These are phyloP conservation scores for Hemileia vastatrix DNA, from an alignment of 1,284 basidiomycete species.

Conservation along the genomic window DNA sequence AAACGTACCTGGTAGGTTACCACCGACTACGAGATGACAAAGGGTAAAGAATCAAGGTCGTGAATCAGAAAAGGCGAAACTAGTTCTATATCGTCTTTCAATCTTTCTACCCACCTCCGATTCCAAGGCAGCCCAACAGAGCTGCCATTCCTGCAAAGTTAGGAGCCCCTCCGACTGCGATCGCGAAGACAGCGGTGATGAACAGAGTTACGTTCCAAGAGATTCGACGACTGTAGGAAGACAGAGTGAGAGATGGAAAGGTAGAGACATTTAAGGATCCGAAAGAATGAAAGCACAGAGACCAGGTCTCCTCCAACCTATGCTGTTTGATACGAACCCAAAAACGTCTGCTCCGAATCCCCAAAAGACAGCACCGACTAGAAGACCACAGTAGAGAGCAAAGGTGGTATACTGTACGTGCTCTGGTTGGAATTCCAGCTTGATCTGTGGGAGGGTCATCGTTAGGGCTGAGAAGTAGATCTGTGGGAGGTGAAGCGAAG, in stretches of 20 bases:
- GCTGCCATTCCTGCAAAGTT: conserved; percentile 52
- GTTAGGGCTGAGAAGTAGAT: conserved; percentile 34
- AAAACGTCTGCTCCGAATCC: conserved; percentile 46
- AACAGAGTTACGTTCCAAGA: conserved; percentile 58
- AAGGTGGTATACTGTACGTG: conserved; percentile 44
- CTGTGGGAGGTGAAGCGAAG: too few relatives aligned
- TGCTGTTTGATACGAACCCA: conserved; percentile 26
- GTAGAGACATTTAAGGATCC: too few relatives aligned
- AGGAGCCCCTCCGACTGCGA: conserved; percentile 53
- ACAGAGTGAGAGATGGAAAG: too few relatives aligned
- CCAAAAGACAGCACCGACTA: conserved; percentile 55
- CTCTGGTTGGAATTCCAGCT: conserved; percentile 31
- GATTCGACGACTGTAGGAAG: conserved; percentile 50
- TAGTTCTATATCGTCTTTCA: too few relatives aligned
- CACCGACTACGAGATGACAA: conserved; percentile 53
- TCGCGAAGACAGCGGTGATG: conserved; percentile 53
- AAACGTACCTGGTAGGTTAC: conserved; percentile 53
- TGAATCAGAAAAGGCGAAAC: conserved; percentile 6
- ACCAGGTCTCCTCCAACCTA: too few relatives aligned
- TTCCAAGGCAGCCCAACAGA: conserved; percentile 52
- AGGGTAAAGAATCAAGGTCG: conserved; percentile 4
- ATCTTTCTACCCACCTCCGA: conserved; percentile 57
- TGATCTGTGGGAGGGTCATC: conserved; percentile 36
- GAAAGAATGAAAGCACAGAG: too few relatives aligned
- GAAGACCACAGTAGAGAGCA: conserved; percentile 54